Percentiles rank a stretch among this genome's conserved stretches.
These are phyloP conservation scores for Rhinocladiella mackenziei DNA, from an alignment of 2,329 filamentous ascomycete species.

Conservation along the genomic window DNA sequence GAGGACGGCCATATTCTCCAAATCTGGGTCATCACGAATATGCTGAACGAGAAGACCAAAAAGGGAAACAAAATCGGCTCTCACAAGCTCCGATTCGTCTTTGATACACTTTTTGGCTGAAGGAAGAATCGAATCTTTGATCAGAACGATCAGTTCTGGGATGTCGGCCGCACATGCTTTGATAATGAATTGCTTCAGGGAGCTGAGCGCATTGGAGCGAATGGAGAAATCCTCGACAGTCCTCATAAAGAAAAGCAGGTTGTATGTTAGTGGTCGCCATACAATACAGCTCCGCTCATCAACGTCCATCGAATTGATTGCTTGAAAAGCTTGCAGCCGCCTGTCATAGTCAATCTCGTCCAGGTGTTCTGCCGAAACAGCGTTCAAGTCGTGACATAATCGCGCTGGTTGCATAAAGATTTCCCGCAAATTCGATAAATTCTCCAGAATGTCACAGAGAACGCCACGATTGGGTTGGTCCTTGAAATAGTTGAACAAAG, in stretches of 20 bases:
- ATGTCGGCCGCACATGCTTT: constrained; percentile 48
- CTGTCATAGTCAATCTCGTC: constrained; percentile 86
- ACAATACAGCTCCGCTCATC: constrained; percentile 60
- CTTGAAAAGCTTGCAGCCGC: constrained; percentile 70
- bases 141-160: constrained; percentile 52
- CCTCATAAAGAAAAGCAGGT: constrained; percentile 80
- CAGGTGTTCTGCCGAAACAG: constrained; percentile 66
- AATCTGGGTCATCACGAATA: constrained; percentile 64
- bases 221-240: constrained; percentile 86
- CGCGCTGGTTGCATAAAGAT: constrained; percentile 54
- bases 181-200: constrained; percentile 73
- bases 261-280: constrained; percentile 84
- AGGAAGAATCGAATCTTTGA: constrained; percentile 66
- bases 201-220: constrained; percentile 74
- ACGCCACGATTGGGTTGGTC: constrained; percentile 72
- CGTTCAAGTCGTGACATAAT: constrained; percentile 76
- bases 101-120: constrained; percentile 71
- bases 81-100: constrained; percentile 76
- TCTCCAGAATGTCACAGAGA: constrained; percentile 67
- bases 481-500: constrained; percentile 85
- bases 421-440: constrained; percentile 67
- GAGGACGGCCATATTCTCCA: constrained; percentile 70
- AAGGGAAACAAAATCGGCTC: constrained; percentile 74
- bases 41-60: constrained; percentile 72
- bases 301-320: constrained; percentile 61